These are phyloP conservation scores for Penicillium glabrum DNA, from an alignment of 2,329 filamentous ascomycete genomes.

Conservation along the genomic window DNA sequence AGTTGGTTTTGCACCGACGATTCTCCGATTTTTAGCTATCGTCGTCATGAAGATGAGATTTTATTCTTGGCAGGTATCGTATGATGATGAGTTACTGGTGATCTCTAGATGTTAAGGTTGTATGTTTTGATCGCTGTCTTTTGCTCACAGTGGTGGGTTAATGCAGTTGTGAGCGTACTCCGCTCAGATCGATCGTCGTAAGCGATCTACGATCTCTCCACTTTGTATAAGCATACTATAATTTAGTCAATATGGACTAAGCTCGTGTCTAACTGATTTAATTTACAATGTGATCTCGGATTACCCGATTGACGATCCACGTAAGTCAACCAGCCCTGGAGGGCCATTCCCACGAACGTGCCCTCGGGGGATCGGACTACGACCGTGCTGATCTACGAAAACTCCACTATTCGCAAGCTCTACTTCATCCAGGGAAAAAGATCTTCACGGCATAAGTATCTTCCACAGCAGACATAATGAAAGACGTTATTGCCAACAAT, in stretches of 20 bases:
- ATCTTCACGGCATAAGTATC: too few relatives aligned
- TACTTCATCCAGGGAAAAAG: background rate
- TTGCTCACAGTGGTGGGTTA: background rate
- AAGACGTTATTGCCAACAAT: too few relatives aligned
- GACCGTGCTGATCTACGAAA: background rate
- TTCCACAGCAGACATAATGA: too few relatives aligned
- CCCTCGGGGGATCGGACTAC: too few relatives aligned
- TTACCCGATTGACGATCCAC: background rate
- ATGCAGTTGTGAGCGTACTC: background rate
- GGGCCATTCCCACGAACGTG: background rate
- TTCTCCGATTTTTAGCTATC: background rate
- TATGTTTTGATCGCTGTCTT: too few relatives aligned
- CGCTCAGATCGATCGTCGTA: background rate
- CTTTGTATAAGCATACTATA: background rate
- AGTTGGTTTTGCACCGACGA: background rate
- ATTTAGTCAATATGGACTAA: background rate
- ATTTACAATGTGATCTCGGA: background rate
- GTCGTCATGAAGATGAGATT: background rate
- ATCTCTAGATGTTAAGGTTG: background rate
- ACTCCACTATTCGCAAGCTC: background rate
- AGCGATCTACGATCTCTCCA: background rate
- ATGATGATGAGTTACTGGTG: background rate
- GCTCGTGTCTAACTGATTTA: background rate
- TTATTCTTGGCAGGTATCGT: too few relatives aligned
- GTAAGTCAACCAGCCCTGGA: too few relatives aligned